phyloP scores from a whole-genome alignment of 1,284 basidiomycete genomes.

The Apiotrichum veenhuisii region DNA sequence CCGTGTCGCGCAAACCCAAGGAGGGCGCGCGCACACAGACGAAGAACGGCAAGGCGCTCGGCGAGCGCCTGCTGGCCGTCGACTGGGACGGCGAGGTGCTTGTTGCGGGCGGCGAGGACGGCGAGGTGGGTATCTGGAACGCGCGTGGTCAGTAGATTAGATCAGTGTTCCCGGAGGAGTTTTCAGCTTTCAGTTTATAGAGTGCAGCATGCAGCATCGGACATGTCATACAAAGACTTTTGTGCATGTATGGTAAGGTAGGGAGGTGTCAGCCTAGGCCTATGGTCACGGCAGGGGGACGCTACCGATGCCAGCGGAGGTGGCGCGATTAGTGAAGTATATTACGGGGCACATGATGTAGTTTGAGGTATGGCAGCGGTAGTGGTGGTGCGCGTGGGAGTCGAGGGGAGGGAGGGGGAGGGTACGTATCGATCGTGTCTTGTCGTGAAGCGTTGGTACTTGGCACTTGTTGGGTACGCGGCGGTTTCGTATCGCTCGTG shows the following conservation, averaged over 20 bases:
- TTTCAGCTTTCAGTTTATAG: not conserved
- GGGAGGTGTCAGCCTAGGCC: not conserved
- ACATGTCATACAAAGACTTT: constrained; percentile 2
- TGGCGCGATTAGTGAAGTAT: too few relatives aligned
- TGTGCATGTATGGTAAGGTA: not conserved
- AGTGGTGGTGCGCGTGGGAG: too few relatives aligned
- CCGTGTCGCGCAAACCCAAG: constrained; percentile 15
- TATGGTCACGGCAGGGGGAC: too few relatives aligned
- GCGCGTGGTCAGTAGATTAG: constrained; percentile 47
- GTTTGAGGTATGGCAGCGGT: too few relatives aligned
- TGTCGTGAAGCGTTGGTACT: too few relatives aligned
- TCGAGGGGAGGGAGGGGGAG: too few relatives aligned
- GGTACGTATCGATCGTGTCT: too few relatives aligned
- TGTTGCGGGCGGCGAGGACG: constrained; percentile 76
- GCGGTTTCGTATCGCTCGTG: too few relatives aligned
- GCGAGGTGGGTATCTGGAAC: constrained; percentile 70
- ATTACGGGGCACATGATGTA: too few relatives aligned
- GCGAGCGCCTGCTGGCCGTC: constrained; percentile 56
- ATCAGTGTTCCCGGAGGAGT: not conserved
- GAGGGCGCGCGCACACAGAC: constrained; percentile 36
- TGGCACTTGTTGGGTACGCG: too few relatives aligned
- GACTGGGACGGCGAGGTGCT: constrained; percentile 74
- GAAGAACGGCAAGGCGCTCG: constrained; percentile 57
- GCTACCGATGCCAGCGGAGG: too few relatives aligned
- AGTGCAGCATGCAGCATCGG: not conserved